Percentiles rank a stretch among this genome's conserved stretches.
phyloP scores from a whole-genome alignment of 495 filamentous ascomycete species.

The Penicillium salamii region DNA sequence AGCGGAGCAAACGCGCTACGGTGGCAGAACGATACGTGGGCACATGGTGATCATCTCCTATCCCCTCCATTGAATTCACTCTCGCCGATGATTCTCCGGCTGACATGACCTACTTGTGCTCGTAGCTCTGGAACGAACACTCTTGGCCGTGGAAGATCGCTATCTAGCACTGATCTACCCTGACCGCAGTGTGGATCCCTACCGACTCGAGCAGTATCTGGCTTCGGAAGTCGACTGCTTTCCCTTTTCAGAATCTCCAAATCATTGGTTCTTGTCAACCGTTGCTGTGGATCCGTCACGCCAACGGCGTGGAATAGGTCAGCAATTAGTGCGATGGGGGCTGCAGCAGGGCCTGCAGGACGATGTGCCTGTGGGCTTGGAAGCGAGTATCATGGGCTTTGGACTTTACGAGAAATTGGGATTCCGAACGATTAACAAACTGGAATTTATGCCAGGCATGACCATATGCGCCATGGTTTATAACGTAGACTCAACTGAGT shows the following conservation, averaged over 20 bases:
- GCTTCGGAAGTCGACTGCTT: slow-evolving; percentile 6
- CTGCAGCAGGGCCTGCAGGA: slow-evolving; percentile 17
- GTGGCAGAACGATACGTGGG: slow-evolving; percentile 5
- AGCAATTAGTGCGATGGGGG: slow-evolving; percentile 26
- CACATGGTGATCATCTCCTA: slow-evolving; percentile 1
- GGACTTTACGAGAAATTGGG: slow-evolving; percentile 7
- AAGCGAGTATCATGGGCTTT: slow-evolving; percentile 5
- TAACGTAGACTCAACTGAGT: background rate
- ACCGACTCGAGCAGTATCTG: slow-evolving; percentile 2
- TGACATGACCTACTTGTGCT: background rate
- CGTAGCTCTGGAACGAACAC: slow-evolving; percentile 6
- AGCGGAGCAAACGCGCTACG: slow-evolving; percentile 1
- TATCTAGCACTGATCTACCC: slow-evolving; percentile 5
- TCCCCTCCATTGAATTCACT: background rate
- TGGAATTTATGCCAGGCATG: background rate
- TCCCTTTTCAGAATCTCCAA: slow-evolving; percentile 1
- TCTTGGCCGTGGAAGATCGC: slow-evolving; percentile 1
- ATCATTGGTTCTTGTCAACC: slow-evolving; percentile 17
- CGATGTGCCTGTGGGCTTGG: slow-evolving; percentile 1
- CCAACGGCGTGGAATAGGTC: slow-evolving; percentile 26
- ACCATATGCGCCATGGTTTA: slow-evolving; percentile 10
- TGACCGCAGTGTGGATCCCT: slow-evolving; percentile 12
- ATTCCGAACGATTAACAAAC: slow-evolving; percentile 2
- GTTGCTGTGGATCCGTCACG: slow-evolving; percentile 21
- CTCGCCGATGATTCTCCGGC: background rate